A percentile compares a stretch with the other conserved stretches of the same genome.
These are phyloP conservation scores for Venturia effusa DNA, from an alignment of 2,329 filamentous ascomycete genomes.

Conservation along the genomic window DNA sequence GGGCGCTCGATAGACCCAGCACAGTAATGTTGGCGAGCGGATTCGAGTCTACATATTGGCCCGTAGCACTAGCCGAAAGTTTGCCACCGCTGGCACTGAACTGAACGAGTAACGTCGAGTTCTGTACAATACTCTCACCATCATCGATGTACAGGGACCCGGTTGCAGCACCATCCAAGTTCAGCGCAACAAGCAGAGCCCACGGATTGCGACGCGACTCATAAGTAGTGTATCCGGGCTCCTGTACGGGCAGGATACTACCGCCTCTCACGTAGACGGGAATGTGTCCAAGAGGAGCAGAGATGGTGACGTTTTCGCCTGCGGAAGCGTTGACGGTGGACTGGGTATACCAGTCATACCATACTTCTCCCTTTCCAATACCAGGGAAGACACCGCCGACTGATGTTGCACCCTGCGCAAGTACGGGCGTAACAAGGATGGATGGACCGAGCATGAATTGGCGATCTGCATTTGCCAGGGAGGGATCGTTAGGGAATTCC, in stretches of 20 bases:
- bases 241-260: conserved; percentile 54
- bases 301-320: conserved; percentile 48
- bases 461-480: conserved; percentile 54
- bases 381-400: conserved; percentile 64
- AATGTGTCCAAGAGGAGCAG: conserved; percentile 56
- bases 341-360: conserved; percentile 76
- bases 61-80: conserved; percentile 39
- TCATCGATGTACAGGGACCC: conserved; percentile 65
- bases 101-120: conserved; percentile 44
- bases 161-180: conserved; percentile 41
- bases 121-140: conserved; percentile 53
- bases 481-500: conserved; percentile 62
- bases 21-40: conserved; percentile 52
- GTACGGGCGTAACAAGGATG: conserved; percentile 52
- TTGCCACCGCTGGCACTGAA: conserved; percentile 34
- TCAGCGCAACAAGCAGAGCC: conserved; percentile 54
- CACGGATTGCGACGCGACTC: conserved; percentile 54
- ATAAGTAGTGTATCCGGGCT: conserved; percentile 55
- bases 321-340: conserved; percentile 37
- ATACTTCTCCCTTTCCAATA: conserved; percentile 46
- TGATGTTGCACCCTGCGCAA: conserved; percentile 48
- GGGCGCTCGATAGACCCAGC: conserved; percentile 40
- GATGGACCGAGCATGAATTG: conserved; percentile 64
- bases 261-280: conserved; percentile 63
- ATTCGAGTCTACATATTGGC: conserved; percentile 46